Base-by-base conservation (phyloP, 2,329 filamentous ascomycete species). In the Beauveria varroae region DNA sequence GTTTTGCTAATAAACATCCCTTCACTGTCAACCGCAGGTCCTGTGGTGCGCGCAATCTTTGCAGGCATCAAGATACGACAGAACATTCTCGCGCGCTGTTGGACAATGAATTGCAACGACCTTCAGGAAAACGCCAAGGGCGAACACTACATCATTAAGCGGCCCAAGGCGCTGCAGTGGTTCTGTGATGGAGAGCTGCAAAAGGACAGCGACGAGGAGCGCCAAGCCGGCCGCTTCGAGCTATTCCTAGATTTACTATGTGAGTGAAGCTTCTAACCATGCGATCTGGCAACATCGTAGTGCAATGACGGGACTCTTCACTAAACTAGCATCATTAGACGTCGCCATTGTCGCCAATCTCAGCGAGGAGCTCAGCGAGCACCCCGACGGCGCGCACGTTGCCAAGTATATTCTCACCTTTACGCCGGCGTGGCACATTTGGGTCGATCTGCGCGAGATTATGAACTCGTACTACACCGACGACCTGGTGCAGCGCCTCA, bases 391-490 rank as follows among this genome's bases (percentile, higher is more conserved):
- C 24, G 67, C 68, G 22, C 73, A 76, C 40, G 71, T 80, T 5
- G 75, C 75, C 57, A 80, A 80, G 67, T 81, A 79, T 65, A 71
- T 81, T 30, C 73, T 81, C 50, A 77, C 79, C 43, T 77, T 79
- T 43, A 71, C 76, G 8, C 77, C 77, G 10, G 77, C 78, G 60
- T 80, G 78, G 78, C 75, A 81, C 63, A 76, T 80, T 54, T 81
- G 78, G 79, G 74, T 72, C 46, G 79, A 81, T 63, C 70, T 80
- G 20, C 75, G 78, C 63, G 78, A 80, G 67, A 70, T 80, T 61
- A 80, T 81, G 77, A 81, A 81, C 67, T 78, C 76, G 8, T 81
- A 79, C 68, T 80, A 81, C 67, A 80, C 77, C 57, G 79, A 81
- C 63, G 79, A 81, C 64, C 66, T 81, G 22, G 63, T 74, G 1